Evolutionary conservation across 768 basidiomycete species (phyloP), one percentile per base, ranked within the genome.

Genomic region (Rhodotorula paludigena): DNA sequence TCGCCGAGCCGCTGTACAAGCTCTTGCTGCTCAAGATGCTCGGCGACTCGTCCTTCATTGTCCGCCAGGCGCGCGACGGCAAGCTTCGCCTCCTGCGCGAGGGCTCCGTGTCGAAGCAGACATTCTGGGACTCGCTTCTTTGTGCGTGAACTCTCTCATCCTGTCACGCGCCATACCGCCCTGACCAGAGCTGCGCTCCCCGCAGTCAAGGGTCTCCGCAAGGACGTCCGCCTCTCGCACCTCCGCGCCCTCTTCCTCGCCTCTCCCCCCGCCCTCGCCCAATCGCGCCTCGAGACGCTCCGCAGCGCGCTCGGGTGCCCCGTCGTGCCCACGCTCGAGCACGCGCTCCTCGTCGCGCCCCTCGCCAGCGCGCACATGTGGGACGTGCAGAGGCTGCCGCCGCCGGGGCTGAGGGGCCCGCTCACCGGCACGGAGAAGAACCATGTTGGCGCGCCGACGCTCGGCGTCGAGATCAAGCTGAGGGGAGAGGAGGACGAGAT

Each of bases 321-420:
- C 2, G 48, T 45, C 39, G 48, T 66, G 21, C 42, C 60, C n/a
- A 60, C 60, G 12, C 39, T 63, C 23, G 38, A 30, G 3, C 71
- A 73, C 39, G 38, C 64, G 36, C 47, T 63, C 38, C 54, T 69
- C 30, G 62, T 66, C 53, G 53, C 64, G 3, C 71, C 67, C 7
- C 25, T 69, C 36, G 33, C 36, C 2, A 33, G n/a, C 23, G 64
- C 33, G 8, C 30, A 59, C 49, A 53, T 73, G 56, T 73, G 53
- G 35, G 71, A 73, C 54, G 54, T 66, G 15, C 71, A 73, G 45
- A 33, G 66, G 3, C 38, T 73, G 10, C 67, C 71, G 39, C 71
- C 67, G 18, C 67, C 61, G 0, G 67, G 64, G 6, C 30, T 20
- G 25, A 28, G 12, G 49, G 14, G 18, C 28, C n/a, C n/a, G n/a